Evolutionary conservation across 495 filamentous ascomycete species (phyloP), one percentile per base, ranked within the genome.

Genomic region (Neurospora sp.): DNA sequence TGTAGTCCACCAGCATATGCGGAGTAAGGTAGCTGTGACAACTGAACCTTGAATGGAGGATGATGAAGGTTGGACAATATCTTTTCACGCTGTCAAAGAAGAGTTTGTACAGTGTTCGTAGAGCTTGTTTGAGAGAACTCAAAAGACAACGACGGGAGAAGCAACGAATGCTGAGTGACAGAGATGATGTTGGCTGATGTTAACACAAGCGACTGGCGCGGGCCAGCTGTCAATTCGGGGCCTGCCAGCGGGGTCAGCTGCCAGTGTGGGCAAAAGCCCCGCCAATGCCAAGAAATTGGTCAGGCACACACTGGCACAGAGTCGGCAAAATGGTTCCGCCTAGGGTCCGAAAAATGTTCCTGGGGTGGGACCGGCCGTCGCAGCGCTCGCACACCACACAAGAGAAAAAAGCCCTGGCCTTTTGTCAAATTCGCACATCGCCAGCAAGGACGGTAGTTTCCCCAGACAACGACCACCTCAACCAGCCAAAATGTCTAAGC

Each of bases 401-500:
- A 70, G 73, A 75, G 72, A 79, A 78, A 78, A 79, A 74, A 76
- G 69, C 72, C 40, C 74, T 75, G 74, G 74, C 78, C 75, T 74
- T 78, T 78, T 74, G 72, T 78, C 78, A 78, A 81, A 79, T 78
- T 74, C 75, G 76, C 61, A 61, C 69, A 73, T 69, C 77, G 74
- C 72, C 76, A 74, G 69, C 76, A 69, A 35, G 73, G 65, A 74
- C 75, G 74, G 65, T 74, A 75, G 40, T 71, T 68, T 72, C 73
- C 73, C 73, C 74, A 79, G 74, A 75, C 75, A 70, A 72, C 40
- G 69, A 71, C 44, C 74, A 79, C 71, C 68, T 48, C 70, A 79
- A 76, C 76, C 81, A 83, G 83, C 82, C 88, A 93, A 90, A 83
- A 97, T 97, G 94, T 95, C 94, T 81, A 97, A 97, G 88, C 90